phyloP scores from a whole-genome alignment of 495 filamentous ascomycete species.

The Aspergillus kassunensis region DNA sequence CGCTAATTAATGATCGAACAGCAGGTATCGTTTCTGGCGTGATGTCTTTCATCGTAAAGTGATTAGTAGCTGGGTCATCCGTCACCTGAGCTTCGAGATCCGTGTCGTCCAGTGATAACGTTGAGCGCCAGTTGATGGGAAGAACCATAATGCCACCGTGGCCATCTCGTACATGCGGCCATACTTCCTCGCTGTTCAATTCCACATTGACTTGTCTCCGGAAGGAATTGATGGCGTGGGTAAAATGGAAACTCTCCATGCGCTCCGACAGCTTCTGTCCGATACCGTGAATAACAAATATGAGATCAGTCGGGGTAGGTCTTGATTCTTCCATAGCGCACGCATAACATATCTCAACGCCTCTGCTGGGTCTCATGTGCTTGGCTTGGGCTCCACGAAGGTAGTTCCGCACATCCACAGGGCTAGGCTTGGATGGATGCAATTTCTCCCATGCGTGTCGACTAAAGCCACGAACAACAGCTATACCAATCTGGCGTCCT shows the following conservation, averaged over 20 bases:
- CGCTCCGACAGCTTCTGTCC: constrained; percentile 95
- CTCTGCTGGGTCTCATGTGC: constrained; percentile 21
- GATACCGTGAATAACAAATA: constrained; percentile 91
- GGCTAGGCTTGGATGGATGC: constrained; percentile 56
- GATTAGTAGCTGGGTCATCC: constrained; percentile 51
- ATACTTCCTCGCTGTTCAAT: constrained; percentile 67
- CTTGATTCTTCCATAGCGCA: constrained; percentile 58
- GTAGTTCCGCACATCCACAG: constrained; percentile 45
- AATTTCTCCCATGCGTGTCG: constrained; percentile 69
- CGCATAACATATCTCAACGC: constrained; percentile 44
- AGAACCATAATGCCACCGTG: constrained; percentile 72
- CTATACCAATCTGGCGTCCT: constrained; percentile 75
- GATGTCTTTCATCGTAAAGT: constrained; percentile 81
- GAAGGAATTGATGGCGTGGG: constrained; percentile 88
- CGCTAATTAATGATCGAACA: constrained; percentile 83
- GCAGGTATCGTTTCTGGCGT: constrained; percentile 87
- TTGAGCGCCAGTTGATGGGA: constrained; percentile 85
- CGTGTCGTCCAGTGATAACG: constrained; percentile 77
- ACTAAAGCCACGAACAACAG: constrained; percentile 84
- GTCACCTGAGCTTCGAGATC: constrained; percentile 44
- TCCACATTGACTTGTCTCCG: constrained; percentile 85
- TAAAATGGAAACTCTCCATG: constrained; percentile 95
- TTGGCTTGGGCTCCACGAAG: constrained; percentile 38
- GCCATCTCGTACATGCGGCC: constrained; percentile 64
- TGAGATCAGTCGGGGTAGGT: constrained; percentile 76